Percentiles rank a stretch among this genome's conserved stretches.
phyloP scores from a whole-genome alignment of 1,284 basidiomycete species.

The Ceratobasidium sp. region DNA sequence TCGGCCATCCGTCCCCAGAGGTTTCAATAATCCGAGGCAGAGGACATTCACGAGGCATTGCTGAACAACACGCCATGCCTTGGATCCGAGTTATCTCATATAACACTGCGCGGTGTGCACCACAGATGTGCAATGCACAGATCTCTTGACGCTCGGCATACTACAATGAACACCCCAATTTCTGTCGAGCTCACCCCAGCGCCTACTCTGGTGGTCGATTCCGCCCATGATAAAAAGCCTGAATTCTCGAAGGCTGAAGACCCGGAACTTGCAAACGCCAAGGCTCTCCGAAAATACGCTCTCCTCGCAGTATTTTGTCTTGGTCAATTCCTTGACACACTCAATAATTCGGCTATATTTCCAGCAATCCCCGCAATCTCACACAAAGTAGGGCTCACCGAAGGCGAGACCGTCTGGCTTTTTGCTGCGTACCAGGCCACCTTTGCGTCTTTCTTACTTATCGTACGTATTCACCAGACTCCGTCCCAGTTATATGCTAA shows the following conservation, averaged over 20 bases:
- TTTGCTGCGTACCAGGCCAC: conserved; percentile 36
- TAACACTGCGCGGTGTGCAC: neutral
- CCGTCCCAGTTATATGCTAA: neutral
- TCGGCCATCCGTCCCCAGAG: neutral
- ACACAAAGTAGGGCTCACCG: conserved; percentile 42
- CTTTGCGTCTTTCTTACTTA: conserved; percentile 35
- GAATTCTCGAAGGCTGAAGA: conserved; percentile 1
- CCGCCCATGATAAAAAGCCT: neutral
- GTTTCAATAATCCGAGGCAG: too few relatives aligned
- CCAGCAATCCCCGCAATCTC: conserved; percentile 53
- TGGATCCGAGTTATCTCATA: neutral
- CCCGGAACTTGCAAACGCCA: conserved; percentile 5
- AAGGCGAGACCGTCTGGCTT: conserved; percentile 36
- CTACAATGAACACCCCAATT: conserved; percentile 1
- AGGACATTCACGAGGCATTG: too few relatives aligned
- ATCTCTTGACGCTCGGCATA: too few relatives aligned
- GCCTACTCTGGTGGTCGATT: conserved; percentile 8
- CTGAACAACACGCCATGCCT: neutral
- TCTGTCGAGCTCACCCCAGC: conserved; percentile 21
- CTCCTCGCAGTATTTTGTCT: conserved; percentile 54
- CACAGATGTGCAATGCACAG: too few relatives aligned
- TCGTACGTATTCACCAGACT: conserved; percentile 3
- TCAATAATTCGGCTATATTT: conserved; percentile 58
- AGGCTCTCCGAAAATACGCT: conserved; percentile 44
- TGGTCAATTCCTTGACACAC: conserved; percentile 57